Evolutionary conservation across 306 rosid genomes (phyloP), one percentile per base, ranked within the genome.

Genomic region (Casuarina glauca): DNA sequence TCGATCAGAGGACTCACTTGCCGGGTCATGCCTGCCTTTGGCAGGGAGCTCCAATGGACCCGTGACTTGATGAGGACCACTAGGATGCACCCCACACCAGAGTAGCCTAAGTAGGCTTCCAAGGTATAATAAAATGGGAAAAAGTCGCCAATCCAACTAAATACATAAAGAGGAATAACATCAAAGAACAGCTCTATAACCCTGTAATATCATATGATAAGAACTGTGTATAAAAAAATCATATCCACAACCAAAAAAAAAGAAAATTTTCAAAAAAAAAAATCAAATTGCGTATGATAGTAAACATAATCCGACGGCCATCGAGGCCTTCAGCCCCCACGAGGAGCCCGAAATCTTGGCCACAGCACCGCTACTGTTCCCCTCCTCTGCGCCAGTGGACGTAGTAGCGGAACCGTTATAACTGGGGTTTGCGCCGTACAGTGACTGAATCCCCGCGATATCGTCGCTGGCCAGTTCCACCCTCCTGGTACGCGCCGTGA

Each of bases 351-450:
- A 83, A 39, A 1, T 20, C 50, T 3, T 71, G 55, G 69, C 19
- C 41, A 75, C 83, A 8, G 84, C 93, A 32, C 39, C 49, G 26
- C 92, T 87, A 32, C 90, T 74, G 0, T 90, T 92, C 0, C 70
- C 81, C 49, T 84, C 89, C n/a, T 72, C 78, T 15, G 16, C 1
- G 78, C 51, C 51, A 48, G 79, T 38, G 51, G 83, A 43, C 44
- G 85, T 60, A 4, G 86, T 42, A 5, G 93, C 2, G 3, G 89
- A 61, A 1, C 70, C 80, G 6, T 63, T 82, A 80, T 76, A 88
- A 54, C 80, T 85, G 0, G 97, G 97, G 17, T 95, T 95, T 0
- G 87, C 63, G 1, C 97, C 98, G 51, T 95, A 93, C 2, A 95
- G 76, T 0, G 1, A 0, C 72, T 95, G 98, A 81, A 95, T 86